These are phyloP conservation scores for Colletotrichum destructivum DNA, from an alignment of 2,329 filamentous ascomycete genomes.

Conservation along the genomic window DNA sequence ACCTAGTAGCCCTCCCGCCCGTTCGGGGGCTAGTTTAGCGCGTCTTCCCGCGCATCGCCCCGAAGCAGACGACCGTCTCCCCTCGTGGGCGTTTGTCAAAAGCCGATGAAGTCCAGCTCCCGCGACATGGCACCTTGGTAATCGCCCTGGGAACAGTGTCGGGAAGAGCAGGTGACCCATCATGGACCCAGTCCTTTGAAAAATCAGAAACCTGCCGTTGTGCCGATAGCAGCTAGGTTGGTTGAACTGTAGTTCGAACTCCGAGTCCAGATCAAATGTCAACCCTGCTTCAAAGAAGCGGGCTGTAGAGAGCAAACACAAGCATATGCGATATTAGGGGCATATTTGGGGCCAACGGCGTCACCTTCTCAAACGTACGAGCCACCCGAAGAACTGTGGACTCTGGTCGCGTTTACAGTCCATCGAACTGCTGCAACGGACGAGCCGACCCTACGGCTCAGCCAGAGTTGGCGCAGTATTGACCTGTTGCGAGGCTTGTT, in stretches of 20 bases:
- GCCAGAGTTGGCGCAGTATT: not conserved
- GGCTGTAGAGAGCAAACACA: too few relatives aligned
- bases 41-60: not conserved
- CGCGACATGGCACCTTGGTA: not conserved
- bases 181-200: not conserved
- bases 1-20: not conserved
- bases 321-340: too few relatives aligned
- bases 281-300: not conserved
- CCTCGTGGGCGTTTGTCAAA: too few relatives aligned
- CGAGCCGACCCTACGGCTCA: not conserved
- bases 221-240: not conserved
- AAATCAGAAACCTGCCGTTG: not conserved
- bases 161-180: not conserved
- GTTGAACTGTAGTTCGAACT: too few relatives aligned
- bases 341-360: not conserved
- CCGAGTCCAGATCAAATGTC: not conserved
- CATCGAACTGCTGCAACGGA: not conserved
- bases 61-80: not conserved
- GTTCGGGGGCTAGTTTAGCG: slow-evolving; percentile 11
- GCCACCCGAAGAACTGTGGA: not conserved
- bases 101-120: not conserved
- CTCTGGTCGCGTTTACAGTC: not conserved
- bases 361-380: not conserved
- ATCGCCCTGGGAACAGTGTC: not conserved
- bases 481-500: not conserved